A percentile compares a stretch with the other conserved stretches of the same genome.
These are phyloP conservation scores for Lyophyllum semitale DNA, from an alignment of 768 basidiomycete genomes.

Conservation along the genomic window DNA sequence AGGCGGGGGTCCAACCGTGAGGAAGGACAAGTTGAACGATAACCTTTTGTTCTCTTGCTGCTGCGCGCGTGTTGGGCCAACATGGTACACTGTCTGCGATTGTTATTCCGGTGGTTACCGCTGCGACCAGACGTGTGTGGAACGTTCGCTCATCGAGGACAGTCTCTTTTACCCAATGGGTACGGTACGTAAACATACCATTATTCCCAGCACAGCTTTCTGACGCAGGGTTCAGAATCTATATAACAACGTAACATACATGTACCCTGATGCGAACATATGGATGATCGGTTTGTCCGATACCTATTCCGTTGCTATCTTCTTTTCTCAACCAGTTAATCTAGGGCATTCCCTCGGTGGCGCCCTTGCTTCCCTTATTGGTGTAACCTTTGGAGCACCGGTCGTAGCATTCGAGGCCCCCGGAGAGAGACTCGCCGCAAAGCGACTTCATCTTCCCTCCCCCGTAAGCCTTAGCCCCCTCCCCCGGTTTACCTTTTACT, in stretches of 20 bases:
- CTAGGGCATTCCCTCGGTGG: conserved; percentile 82
- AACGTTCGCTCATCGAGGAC: conserved; percentile 75
- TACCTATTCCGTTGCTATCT: neutral
- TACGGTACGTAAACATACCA: conserved; percentile 51
- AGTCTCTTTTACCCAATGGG: conserved; percentile 88
- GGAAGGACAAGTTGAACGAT: conserved; percentile 93
- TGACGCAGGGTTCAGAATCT: conserved; percentile 60
- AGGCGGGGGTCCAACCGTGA: conserved; percentile 78
- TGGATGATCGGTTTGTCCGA: conserved; percentile 71
- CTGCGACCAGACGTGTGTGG: conserved; percentile 82
- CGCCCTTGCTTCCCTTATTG: conserved; percentile 79
- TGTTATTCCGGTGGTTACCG: conserved; percentile 77
- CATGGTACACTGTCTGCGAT: conserved; percentile 91
- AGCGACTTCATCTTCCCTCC: conserved; percentile 81
- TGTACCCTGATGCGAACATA: conserved; percentile 89
- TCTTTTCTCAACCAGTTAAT: neutral
- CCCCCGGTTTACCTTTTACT: neutral
- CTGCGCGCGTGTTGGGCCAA: conserved; percentile 92
- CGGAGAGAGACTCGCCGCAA: conserved; percentile 67
- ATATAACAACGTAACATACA: conserved; percentile 87
- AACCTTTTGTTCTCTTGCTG: conserved; percentile 97
- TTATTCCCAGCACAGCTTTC: neutral
- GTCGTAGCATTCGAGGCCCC: conserved; percentile 91
- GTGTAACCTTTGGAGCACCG: conserved; percentile 89
- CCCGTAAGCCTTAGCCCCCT: conserved; percentile 53